Evolutionary conservation across 2,329 filamentous ascomycete genomes (phyloP), one percentile per base, ranked within the genome.

Genomic region (Ascomycota sp.): DNA sequence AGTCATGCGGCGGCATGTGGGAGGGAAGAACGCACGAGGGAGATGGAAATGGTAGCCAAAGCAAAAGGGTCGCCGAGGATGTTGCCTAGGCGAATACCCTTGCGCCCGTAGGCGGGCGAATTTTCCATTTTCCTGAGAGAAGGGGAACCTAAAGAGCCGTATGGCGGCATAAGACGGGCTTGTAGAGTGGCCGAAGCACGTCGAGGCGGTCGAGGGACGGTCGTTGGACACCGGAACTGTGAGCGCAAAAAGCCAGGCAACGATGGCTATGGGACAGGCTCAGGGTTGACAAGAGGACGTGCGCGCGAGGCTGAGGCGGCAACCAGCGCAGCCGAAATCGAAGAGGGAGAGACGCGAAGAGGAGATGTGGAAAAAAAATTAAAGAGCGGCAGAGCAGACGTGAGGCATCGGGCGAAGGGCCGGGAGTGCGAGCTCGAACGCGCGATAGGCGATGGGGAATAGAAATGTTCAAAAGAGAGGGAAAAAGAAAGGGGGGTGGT

Each of bases 11-110:
- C 2, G 25, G n/a, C 10, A 31, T 3, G 2, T 9, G 5, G 10
- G 9, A 7, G 12, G 9, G n/a, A 8, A 12, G 31, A 11, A 68
- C 82, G 55, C 71, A 93, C 86, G 50, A 80, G 65, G 41, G 78
- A 72, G 54, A 95, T 93, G 37, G 86, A 93, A 41, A 92, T 72
- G 27, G 89, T 95, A 36, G 84, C 83, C 39, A 98, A 68, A 38
- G 86, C 84, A 56, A 98, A 95, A 6, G 89, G 89, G 58, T 98
- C 86, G 47, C 89, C 89, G 39, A 93, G 66, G 46, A 98, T 83
- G 57, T 93, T 91, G 52, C 79, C 79, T 55, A 84, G 56, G 54
- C 70, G 76, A 55, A 92, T 75, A 48, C 66, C 62, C 51, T 63
- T 58, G 49, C 66, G 62, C 49, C 60, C 61, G 49, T 72, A 68